Percentiles rank a stretch among this genome's conserved stretches.
Conservation (phyloP, 345 rosid genomes). For the Pelargonium nanum region DNA sequence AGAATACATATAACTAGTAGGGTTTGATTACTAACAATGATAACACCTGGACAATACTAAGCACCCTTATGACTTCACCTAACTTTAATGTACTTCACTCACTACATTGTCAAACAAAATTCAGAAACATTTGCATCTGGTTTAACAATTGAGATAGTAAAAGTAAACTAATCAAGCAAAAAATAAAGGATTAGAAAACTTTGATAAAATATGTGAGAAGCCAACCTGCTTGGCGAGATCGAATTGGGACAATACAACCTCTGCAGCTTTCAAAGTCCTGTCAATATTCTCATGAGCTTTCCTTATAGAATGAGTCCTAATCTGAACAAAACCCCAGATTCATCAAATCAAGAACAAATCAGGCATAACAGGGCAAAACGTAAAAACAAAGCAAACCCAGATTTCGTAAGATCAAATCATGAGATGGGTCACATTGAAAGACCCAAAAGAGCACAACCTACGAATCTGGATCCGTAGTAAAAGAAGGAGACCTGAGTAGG, state of each 20-base stretch:
- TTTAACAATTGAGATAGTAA: not conserved
- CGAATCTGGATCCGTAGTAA: not conserved
- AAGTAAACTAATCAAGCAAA: not conserved
- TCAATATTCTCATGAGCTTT: constrained; percentile 98
- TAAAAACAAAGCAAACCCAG: not conserved
- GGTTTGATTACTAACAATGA: too few relatives aligned
- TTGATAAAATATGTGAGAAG: not conserved
- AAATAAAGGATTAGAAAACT: not conserved
- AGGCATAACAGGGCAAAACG: constrained; percentile 5
- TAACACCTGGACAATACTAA: too few relatives aligned
- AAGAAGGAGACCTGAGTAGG: constrained; percentile 60
- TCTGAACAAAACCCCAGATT: constrained; percentile 32
- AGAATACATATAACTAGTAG: not conserved
- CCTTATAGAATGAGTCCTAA: constrained; percentile 85
- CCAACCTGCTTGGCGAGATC: constrained; percentile 80
- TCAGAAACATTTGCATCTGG: not conserved
- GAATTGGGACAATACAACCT: constrained; percentile 66
- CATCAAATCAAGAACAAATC: constrained; percentile 13
- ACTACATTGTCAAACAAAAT: not conserved
- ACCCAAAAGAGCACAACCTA: not conserved
- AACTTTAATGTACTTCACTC: not conserved
- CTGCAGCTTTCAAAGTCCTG: constrained; percentile 80
- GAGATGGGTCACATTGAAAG: not conserved
- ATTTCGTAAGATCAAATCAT: not conserved
- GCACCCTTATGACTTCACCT: not conserved